Conservation (phyloP, 768 basidiomycete genomes). For the Phlebiopsis gigantea region DNA sequence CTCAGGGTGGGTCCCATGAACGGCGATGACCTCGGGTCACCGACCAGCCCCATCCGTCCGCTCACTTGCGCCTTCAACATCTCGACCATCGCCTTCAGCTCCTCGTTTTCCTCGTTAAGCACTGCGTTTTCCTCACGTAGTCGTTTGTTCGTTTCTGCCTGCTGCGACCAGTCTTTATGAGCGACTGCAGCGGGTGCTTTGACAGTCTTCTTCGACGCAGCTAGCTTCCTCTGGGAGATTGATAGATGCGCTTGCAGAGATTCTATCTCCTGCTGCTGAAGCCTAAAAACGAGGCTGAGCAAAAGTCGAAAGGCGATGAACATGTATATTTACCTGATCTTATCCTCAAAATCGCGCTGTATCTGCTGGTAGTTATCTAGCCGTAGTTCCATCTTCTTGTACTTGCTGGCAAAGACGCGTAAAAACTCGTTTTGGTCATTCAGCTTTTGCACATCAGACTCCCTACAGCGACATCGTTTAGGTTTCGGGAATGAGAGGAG, state of each 20-base stretch:
- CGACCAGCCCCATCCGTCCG: slow-evolving; percentile 39
- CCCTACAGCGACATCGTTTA: slow-evolving; percentile 43
- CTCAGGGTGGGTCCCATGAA: slow-evolving; percentile 13
- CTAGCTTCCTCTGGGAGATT: slow-evolving; percentile 38
- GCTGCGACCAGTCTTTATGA: slow-evolving; percentile 34
- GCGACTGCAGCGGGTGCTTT: slow-evolving; percentile 6
- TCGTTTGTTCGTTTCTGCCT: slow-evolving; percentile 45
- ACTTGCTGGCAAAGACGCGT: slow-evolving; percentile 47
- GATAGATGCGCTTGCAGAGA: slow-evolving; percentile 53
- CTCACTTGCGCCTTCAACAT: slow-evolving; percentile 52
- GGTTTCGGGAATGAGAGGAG: background rate
- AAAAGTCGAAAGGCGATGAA: background rate
- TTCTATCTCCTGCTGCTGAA: slow-evolving; percentile 55
- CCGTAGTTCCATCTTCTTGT: slow-evolving; percentile 61
- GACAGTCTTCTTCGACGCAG: slow-evolving; percentile 24
- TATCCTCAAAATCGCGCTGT: slow-evolving; percentile 49
- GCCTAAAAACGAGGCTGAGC: slow-evolving; percentile 30
- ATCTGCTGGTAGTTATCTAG: slow-evolving; percentile 53
- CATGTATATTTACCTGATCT: slow-evolving; percentile 22
- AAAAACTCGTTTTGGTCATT: slow-evolving; percentile 60
- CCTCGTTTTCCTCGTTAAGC: slow-evolving; percentile 52
- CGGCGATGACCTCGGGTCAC: slow-evolving; percentile 36
- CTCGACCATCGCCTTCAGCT: slow-evolving; percentile 68
- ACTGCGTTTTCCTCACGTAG: slow-evolving; percentile 56
- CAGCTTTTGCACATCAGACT: slow-evolving; percentile 66